Evolutionary conservation across 2,329 filamentous ascomycete genomes (phyloP), one percentile per base, ranked within the genome.

Genomic region (Whalleya microplaca): DNA sequence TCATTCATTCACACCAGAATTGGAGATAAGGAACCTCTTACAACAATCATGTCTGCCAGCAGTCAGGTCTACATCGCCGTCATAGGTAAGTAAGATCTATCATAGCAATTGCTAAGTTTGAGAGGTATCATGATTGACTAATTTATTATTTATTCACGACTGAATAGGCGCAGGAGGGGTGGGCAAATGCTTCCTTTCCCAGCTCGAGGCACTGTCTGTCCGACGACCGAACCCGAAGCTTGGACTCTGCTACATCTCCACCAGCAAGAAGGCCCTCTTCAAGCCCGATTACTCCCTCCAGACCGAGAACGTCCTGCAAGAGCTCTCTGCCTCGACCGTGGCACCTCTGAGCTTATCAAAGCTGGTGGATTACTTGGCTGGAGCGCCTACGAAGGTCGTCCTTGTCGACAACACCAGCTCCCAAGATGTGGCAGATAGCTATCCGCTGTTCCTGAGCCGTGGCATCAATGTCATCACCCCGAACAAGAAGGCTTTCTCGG

Each of bases 401-500:
- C 80, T 99, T 27, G 88, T 99, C 64, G 95, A 99, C 82, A 98
- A 98, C 79, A 99, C 95, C 50, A 96, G 91, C 76, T 93, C 91
- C 66, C 89, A 94, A 67, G 87, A 90, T 62, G 83, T 99, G 27
- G 95, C 94, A 47, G 84, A 90, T 59, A 78, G 84, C 27, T 99
- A 99, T 75, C 93, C 95, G 1, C 74, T 83, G 45, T 91, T 96
- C 74, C 80, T 99, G 59, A 83, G 84, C 68, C 85, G 86, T 62
- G 94, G 93, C 12, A 88, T 99, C 74, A 94, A 87, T 75, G 86
- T 99, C 67, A 91, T 98, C 23, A 99, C 95, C 0, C 93, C 95
- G 43, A 99, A 98, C 82, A 99, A 99, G 81, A 99, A 99, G 78
- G 94, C 90, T 14, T 99, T 99, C 77, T 96, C 92, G 0, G 87